Evolutionary conservation across 495 filamentous ascomycete genomes (phyloP).

Genomic region (Penicillium crystallinum): DNA sequence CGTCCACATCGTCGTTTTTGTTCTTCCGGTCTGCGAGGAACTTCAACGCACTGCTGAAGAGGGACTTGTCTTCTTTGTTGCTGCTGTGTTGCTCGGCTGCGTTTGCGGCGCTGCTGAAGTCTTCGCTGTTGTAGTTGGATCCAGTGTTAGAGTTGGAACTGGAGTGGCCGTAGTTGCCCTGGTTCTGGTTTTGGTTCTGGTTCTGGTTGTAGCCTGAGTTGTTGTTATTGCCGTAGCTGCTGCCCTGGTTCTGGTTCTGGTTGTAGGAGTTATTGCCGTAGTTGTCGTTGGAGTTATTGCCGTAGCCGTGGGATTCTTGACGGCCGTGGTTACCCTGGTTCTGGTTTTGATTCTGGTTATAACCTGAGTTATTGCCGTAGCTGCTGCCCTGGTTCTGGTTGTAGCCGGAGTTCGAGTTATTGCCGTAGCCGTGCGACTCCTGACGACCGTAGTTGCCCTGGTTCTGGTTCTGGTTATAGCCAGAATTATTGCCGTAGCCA

Average conservation of each 20-base stretch:
- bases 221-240: slow-evolving; percentile 1
- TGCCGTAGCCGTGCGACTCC: slow-evolving; percentile 2
- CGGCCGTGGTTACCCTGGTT: not conserved
- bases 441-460: not conserved
- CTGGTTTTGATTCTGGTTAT: slow-evolving; percentile 15
- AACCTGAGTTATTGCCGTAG: not conserved
- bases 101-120: slow-evolving; percentile 45
- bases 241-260: not conserved
- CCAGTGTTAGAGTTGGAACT: not conserved
- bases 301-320: slow-evolving; percentile 1
- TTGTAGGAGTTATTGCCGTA: slow-evolving; percentile 11
- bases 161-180: slow-evolving; percentile 8
- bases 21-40: slow-evolving; percentile 44
- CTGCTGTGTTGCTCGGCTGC: slow-evolving; percentile 36
- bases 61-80: slow-evolving; percentile 32
- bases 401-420: not conserved
- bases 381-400: not conserved
- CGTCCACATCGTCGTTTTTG: slow-evolving; percentile 46
- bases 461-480: not conserved
- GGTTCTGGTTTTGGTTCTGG: slow-evolving; percentile 29
- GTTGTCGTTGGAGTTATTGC: slow-evolving; percentile 15
- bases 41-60: slow-evolving; percentile 48
- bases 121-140: slow-evolving; percentile 22
- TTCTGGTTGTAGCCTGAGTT: slow-evolving; percentile 14
- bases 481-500: not conserved